Percentiles rank a stretch among this genome's conserved stretches.
These are phyloP conservation scores for Phytophthora tubulina DNA, from an alignment of 352 stramenopile species.

Conservation along the genomic window DNA sequence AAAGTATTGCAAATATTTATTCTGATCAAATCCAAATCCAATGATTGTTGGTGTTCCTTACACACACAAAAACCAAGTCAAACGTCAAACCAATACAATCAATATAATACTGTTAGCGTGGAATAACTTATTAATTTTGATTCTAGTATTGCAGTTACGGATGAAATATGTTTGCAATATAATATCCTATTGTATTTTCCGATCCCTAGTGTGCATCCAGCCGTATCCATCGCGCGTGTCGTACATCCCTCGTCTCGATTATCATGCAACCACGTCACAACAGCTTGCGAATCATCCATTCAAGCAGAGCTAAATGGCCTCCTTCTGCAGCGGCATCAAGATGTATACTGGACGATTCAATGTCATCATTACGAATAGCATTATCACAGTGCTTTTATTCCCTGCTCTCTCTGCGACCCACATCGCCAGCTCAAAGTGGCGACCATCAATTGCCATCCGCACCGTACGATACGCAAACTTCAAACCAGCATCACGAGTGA, in stretches of 20 bases:
- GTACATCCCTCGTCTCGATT: background rate
- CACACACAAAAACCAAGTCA: no score
- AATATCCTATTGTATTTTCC: no score
- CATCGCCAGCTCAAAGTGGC: background rate
- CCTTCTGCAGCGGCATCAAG: background rate
- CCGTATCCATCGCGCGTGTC: background rate
- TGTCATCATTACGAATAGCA: background rate
- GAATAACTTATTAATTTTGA: no score
- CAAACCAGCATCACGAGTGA: background rate
- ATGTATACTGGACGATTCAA: background rate
- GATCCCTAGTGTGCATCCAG: background rate
- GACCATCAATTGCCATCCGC: background rate
- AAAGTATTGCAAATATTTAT: no score
- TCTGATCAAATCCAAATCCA: no score
- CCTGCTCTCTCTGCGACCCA: background rate
- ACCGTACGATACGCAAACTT: background rate
- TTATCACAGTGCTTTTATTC: no score
- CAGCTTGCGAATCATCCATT: background rate
- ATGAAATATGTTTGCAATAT: no score
- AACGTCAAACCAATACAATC: no score
- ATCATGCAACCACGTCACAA: background rate
- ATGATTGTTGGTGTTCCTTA: no score
- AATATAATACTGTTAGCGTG: no score
- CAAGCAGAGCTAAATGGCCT: background rate
- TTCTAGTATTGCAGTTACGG: no score